These are phyloP conservation scores for Phyllosticta citriasiana DNA, from an alignment of 2,329 filamentous ascomycete species.

Conservation along the genomic window DNA sequence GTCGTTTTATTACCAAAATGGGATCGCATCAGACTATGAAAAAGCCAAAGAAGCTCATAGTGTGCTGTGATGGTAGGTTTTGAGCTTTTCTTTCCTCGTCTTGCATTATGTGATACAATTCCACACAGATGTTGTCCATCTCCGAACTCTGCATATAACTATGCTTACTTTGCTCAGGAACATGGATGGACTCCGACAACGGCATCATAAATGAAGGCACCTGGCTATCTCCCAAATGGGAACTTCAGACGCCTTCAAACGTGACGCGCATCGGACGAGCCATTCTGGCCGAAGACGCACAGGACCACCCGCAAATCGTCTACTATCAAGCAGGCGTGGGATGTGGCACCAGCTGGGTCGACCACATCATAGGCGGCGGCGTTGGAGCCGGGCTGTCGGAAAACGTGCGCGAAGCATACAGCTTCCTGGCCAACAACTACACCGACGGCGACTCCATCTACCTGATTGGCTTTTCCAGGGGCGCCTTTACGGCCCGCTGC, in stretches of 20 bases:
- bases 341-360: slow-evolving; percentile 14
- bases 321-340: slow-evolving; percentile 34
- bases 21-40: not conserved
- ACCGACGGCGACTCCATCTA: slow-evolving; percentile 45
- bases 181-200: slow-evolving; percentile 12
- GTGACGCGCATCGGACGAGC: slow-evolving; percentile 30
- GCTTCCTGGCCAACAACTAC: slow-evolving; percentile 54
- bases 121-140: not conserved
- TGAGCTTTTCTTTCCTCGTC: not conserved
- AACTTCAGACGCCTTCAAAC: slow-evolving; percentile 25
- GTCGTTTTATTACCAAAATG: not conserved
- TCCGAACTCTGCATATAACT: not conserved
- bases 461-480: slow-evolving; percentile 46
- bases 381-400: slow-evolving; percentile 23
- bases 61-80: slow-evolving; percentile 9
- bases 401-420: slow-evolving; percentile 52
- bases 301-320: slow-evolving; percentile 27
- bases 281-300: slow-evolving; percentile 21
- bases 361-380: slow-evolving; percentile 14
- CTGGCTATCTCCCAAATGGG: not conserved
- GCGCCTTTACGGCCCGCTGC: slow-evolving; percentile 41
- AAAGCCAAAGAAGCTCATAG: slow-evolving; percentile 8
- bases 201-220: slow-evolving; percentile 7
- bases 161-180: not conserved
- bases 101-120: not conserved